phyloP scores from a whole-genome alignment of 1,284 basidiomycete genomes.

The Pyrrhoderma lamaoense region DNA sequence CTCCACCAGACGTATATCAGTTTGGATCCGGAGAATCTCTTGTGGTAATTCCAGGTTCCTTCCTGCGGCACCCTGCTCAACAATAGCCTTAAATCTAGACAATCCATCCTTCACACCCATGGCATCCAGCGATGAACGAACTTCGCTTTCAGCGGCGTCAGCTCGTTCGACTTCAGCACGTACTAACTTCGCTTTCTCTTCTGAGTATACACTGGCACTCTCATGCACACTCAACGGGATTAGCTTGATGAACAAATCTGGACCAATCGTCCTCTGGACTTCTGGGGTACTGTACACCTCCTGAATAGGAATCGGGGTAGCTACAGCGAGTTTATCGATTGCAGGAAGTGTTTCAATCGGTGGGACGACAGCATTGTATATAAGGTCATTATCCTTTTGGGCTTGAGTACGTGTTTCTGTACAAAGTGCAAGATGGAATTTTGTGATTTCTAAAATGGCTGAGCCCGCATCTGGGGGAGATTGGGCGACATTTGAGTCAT shows the following conservation, averaged over 20 bases:
- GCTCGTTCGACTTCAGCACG: slow-evolving; percentile 84
- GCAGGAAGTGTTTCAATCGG: slow-evolving; percentile 71
- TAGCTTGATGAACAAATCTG: slow-evolving; percentile 83
- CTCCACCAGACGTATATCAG: slow-evolving; percentile 67
- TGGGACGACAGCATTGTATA: slow-evolving; percentile 94
- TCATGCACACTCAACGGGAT: slow-evolving; percentile 95
- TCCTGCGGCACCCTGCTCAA: slow-evolving; percentile 62
- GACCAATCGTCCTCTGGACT: slow-evolving; percentile 92
- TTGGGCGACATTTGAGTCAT: slow-evolving; percentile 70
- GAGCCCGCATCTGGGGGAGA: slow-evolving; percentile 84
- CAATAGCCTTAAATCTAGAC: slow-evolving; percentile 69
- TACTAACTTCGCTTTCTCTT: slow-evolving; percentile 97
- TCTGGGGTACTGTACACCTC: slow-evolving; percentile 90
- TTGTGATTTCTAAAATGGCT: slow-evolving; percentile 75
- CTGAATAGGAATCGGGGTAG: slow-evolving; percentile 83
- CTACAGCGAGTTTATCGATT: slow-evolving; percentile 76
- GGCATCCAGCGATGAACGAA: slow-evolving; percentile 74
- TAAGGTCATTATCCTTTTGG: slow-evolving; percentile 90
- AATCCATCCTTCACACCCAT: slow-evolving; percentile 77
- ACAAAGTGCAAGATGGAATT: slow-evolving; percentile 74
- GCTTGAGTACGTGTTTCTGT: slow-evolving; percentile 73
- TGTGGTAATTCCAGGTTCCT: slow-evolving; percentile 58
- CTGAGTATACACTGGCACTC: slow-evolving; percentile 92
- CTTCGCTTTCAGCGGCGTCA: slow-evolving; percentile 79
- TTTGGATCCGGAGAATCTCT: slow-evolving; percentile 71